Evolutionary conservation across 495 filamentous ascomycete genomes (phyloP), one percentile per base, ranked within the genome.

Genomic region (Penicillium paxilli): DNA sequence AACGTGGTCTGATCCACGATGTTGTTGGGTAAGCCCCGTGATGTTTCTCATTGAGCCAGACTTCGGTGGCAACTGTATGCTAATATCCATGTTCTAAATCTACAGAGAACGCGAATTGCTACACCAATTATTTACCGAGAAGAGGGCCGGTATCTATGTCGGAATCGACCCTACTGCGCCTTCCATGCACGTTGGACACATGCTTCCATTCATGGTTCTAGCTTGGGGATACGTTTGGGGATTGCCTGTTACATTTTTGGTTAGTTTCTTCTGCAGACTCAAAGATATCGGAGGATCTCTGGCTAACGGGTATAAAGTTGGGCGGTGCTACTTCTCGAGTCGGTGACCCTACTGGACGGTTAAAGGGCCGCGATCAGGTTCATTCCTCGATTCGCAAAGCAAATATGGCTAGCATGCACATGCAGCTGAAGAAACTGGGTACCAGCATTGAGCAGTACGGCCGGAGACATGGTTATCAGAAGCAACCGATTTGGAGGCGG

Each of bases 181-280:
- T 22, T 96, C 92, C 4, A 75, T 98, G 58, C 94, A 99, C 66
- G 77, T 98, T 49, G 94, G 94, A 25, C 92, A 99, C 68, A 83
- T 99, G 51, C 72, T 98, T 9, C 93, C 94, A 8, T 79, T 98
- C 37, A 98, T 99, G 94, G 85, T 91, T 1, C 70, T 97, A 23
- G 93, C 91, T 53, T 97, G 94, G 89, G 87, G 91, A 76, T 95
- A 93, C 66, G 75, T 96, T 33, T 83, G 92, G 71, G 93, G 94
- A 12, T 86, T 88, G 58, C 77, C 82, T 25, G 78, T 89, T 12
- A 79, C 88, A 20, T 87, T 86, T 45, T 69, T 99, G 54, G 78
- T 89, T 51, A 66, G 76, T 73, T 17, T 11, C 25, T 19, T 40
- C 8, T 8, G n/a, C n/a, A n/a, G 5, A 14, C 10, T 14, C 28